phyloP scores from a whole-genome alignment of 768 basidiomycete species.

The Boletus subcaerulescens region DNA sequence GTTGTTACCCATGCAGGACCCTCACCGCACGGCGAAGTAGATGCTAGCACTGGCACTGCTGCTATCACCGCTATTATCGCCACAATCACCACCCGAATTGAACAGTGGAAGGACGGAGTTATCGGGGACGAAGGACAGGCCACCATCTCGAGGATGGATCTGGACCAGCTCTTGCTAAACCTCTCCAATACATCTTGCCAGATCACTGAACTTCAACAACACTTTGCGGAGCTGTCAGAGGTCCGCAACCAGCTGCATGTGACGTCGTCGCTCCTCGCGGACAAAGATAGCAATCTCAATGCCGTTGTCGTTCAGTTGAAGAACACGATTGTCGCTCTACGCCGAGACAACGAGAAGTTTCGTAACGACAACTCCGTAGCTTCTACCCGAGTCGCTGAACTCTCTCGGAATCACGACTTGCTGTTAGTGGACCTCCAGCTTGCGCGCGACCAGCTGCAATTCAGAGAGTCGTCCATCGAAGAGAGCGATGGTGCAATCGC shows the following conservation, averaged over 20 bases:
- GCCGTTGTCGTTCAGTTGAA: too few species aligned
- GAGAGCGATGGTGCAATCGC: too few species aligned
- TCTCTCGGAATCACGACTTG: too few species aligned
- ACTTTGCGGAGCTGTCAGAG: neutral
- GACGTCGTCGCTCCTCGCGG: neutral
- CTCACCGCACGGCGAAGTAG: too few species aligned
- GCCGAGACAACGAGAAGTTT: too few species aligned
- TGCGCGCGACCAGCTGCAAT: too few species aligned
- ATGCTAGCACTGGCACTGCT: neutral
- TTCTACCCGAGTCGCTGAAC: too few species aligned
- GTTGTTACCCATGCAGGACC: neutral
- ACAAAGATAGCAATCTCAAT: too few species aligned
- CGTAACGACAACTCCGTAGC: too few species aligned
- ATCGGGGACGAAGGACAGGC: neutral
- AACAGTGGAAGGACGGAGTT: neutral
- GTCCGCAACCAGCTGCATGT: neutral
- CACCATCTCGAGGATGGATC: slow-evolving; percentile 2
- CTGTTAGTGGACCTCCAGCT: too few species aligned
- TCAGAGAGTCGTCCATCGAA: too few species aligned
- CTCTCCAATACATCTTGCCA: slow-evolving; percentile 1
- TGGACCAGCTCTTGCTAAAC: slow-evolving; percentile 1
- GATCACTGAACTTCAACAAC: neutral
- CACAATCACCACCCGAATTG: neutral
- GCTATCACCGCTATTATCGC: neutral
- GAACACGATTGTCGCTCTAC: too few species aligned